A percentile compares a stretch with the other conserved stretches of the same genome.
These are phyloP conservation scores for Bruguiera parviflora DNA, from an alignment of 345 rosid genomes.

Conservation along the genomic window DNA sequence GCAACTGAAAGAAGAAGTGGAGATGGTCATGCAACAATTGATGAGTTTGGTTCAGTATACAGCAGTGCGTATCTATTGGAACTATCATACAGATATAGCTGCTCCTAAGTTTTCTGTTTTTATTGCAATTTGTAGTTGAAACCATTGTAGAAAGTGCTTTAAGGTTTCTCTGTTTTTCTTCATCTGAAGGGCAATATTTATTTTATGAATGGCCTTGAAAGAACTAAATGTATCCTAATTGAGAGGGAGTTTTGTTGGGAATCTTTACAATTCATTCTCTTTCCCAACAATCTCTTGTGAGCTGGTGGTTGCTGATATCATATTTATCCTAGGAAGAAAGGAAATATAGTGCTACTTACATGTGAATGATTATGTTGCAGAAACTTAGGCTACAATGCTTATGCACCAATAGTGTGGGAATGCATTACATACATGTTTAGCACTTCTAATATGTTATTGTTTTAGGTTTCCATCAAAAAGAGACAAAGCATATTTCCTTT, in stretches of 20 bases:
- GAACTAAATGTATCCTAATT: neutral
- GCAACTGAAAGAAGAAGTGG: slow-evolving; percentile 79
- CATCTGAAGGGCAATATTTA: neutral
- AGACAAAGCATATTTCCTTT: slow-evolving; percentile 5
- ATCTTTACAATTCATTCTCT: no score
- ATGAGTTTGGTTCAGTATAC: slow-evolving; percentile 82
- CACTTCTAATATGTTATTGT: neutral
- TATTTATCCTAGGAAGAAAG: no score
- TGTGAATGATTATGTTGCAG: no score
- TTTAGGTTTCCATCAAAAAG: neutral
- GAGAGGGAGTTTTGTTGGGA: neutral
- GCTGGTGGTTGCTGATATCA: no score
- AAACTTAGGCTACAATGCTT: neutral
- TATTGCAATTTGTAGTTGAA: neutral
- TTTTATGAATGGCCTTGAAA: neutral
- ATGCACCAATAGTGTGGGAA: neutral
- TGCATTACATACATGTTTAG: neutral
- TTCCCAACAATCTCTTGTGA: no score
- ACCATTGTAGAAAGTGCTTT: neutral
- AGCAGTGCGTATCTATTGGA: slow-evolving; percentile 55
- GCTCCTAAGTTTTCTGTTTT: neutral
- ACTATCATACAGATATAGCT: neutral
- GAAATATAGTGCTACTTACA: no score
- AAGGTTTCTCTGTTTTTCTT: neutral
- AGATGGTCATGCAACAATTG: slow-evolving; percentile 60